Base-by-base conservation (phyloP, 495 filamentous ascomycete species). In the Thermothielavioides terrestris region DNA sequence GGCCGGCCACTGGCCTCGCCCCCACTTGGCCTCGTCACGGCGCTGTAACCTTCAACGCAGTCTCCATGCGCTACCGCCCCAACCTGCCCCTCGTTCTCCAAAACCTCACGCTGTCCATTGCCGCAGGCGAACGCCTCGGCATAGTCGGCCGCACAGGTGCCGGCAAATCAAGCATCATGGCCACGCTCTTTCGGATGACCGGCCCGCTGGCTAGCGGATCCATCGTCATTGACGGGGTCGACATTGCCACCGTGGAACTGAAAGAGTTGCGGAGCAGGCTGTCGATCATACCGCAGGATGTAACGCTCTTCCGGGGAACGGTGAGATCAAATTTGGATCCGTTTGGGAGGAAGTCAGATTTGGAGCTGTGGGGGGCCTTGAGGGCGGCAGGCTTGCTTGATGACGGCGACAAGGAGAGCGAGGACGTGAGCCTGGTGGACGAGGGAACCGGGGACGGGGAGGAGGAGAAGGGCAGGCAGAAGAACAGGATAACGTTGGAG, bases 121-220 rank as follows among this genome's bases (percentile, higher is more conserved):
- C 51, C 14, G 47, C 62, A 0, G 45, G 56, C 8, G 58, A 75
- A 51, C 56, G 68, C 1, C 52, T 75, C 0, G 73, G 66, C 11
- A 57, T 77, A 15, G 66, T 75, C 9, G 74, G 74, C 1, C 65
- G 73, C 8, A 76, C 73, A 0, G 72, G 74, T 0, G 70, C 71
- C 5, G 74, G 74, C 0, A 73, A 72, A 36, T 67, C 64, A 0
- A 62, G 56, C 9, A 46, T 70, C 26, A 55, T 58, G 1, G 40
- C 69, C 12, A 57, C 69, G 11, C 54, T 76, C 3, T 62, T 76
- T 10, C 61, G 72, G 1, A 63, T 66, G 32, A 54, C 70, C 3
- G 68, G 75, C 37, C 11, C 47, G 58, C 1, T 54, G 53, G n/a
- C n/a, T n/a, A 7, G 49, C 50, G 3, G 74, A 67, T 1, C 49